A percentile compares a stretch with the other conserved stretches of the same genome.
Conservation (phyloP, 306 rosid species). For the Dicorynia guianensis region DNA sequence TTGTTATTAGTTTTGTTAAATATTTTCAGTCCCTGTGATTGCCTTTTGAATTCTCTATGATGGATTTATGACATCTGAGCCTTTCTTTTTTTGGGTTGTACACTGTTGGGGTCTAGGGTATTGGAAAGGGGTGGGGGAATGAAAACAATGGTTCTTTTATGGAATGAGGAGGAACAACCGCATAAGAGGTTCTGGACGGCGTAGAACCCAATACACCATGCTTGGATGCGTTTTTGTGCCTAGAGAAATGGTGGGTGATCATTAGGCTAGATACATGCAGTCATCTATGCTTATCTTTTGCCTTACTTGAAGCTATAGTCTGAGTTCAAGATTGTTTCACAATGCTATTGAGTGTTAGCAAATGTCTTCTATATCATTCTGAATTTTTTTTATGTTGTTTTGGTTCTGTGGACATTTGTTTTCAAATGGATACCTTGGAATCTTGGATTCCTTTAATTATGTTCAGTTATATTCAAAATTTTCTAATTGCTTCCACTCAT, state of each 20-base stretch:
- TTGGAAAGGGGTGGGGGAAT: background rate
- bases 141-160: slow-evolving; percentile 9
- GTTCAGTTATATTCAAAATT: slow-evolving; percentile 26
- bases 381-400: background rate
- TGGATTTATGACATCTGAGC: background rate
- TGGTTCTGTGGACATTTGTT: background rate
- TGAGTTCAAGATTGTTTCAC: background rate
- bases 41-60: background rate
- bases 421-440: background rate
- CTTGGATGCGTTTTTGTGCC: background rate
- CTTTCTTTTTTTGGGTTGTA: background rate
- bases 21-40: slow-evolving; percentile 14
- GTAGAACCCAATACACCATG: background rate
- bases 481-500: slow-evolving; percentile 18
- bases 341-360: background rate
- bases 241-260: background rate
- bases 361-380: background rate
- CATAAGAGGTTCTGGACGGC: background rate
- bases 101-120: slow-evolving; percentile 1
- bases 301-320: background rate
- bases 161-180: background rate
- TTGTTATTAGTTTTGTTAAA: slow-evolving; percentile 14
- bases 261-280: background rate
- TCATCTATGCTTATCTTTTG: slow-evolving; percentile 10
- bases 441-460: slow-evolving; percentile 3